These are phyloP conservation scores for Aspergillus affinis DNA, from an alignment of 495 filamentous ascomycete species.

Conservation along the genomic window DNA sequence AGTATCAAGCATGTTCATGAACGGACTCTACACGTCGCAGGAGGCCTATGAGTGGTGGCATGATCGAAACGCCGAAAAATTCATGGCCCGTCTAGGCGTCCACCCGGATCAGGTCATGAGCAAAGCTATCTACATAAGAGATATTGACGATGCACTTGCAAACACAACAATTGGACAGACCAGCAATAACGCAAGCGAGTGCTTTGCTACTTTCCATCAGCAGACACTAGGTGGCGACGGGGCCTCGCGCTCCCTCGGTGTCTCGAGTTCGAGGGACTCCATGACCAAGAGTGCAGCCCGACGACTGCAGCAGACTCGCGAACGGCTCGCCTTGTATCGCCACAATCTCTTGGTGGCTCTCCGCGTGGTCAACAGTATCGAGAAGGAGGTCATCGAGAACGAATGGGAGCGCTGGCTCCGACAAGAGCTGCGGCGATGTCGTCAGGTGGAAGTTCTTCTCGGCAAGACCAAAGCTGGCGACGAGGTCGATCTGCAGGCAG, in stretches of 20 bases:
- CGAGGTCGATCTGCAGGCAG: slow-evolving; percentile 25
- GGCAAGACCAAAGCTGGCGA: slow-evolving; percentile 28
- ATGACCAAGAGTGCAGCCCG: slow-evolving; percentile 59
- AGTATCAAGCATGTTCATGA: slow-evolving; percentile 62
- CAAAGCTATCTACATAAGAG: slow-evolving; percentile 77
- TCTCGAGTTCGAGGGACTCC: slow-evolving; percentile 35
- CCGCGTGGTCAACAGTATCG: slow-evolving; percentile 84
- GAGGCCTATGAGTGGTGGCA: slow-evolving; percentile 76
- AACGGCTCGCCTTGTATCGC: slow-evolving; percentile 80
- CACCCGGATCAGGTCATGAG: slow-evolving; percentile 76
- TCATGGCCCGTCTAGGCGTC: slow-evolving; percentile 79
- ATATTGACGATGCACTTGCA: slow-evolving; percentile 69
- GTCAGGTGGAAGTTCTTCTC: slow-evolving; percentile 56
- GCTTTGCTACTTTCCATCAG: slow-evolving; percentile 47
- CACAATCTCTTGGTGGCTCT: slow-evolving; percentile 91
- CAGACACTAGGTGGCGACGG: slow-evolving; percentile 34
- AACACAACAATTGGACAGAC: slow-evolving; percentile 40
- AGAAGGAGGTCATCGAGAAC: slow-evolving; percentile 74
- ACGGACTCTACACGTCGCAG: slow-evolving; percentile 68
- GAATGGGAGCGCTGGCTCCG: slow-evolving; percentile 92
- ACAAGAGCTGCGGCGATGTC: slow-evolving; percentile 69
- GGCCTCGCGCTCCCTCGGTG: slow-evolving; percentile 31
- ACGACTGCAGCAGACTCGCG: slow-evolving; percentile 72
- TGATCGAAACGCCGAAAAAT: slow-evolving; percentile 74
- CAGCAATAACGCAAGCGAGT: slow-evolving; percentile 38